Evolutionary conservation across 352 stramenopile species (phyloP).

Genomic region (Thalassiosira livingstoniorum): DNA sequence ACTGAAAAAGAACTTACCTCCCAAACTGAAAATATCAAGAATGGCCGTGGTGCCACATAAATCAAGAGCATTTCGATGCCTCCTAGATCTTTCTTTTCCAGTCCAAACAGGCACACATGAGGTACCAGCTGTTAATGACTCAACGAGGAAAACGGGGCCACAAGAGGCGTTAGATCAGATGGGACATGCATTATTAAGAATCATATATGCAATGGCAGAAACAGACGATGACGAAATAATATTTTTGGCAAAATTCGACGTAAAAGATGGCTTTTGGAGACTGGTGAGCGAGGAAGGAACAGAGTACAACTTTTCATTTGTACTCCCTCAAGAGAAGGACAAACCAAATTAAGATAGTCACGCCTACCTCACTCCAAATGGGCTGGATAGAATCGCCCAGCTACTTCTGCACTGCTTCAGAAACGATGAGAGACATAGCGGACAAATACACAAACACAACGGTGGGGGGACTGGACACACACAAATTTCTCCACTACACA

Average conservation of each 20-base stretch:
- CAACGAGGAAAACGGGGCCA: slow-evolving; percentile 1
- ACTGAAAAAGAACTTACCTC: not conserved
- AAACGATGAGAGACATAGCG: not conserved
- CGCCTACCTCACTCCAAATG: slow-evolving; percentile 1
- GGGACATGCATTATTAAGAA: not conserved
- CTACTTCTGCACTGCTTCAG: slow-evolving; percentile 8
- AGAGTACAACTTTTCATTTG: slow-evolving; percentile 44
- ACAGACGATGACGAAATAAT: not conserved
- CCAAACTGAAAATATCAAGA: not conserved
- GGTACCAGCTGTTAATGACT: slow-evolving; percentile 3
- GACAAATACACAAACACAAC: not conserved
- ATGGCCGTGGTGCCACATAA: not conserved
- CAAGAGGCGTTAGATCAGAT: slow-evolving; percentile 7
- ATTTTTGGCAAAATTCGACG: slow-evolving; percentile 35
- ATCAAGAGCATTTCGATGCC: not conserved
- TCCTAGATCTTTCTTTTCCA: slow-evolving; percentile 1
- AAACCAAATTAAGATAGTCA: not conserved
- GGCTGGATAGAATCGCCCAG: slow-evolving; percentile 10
- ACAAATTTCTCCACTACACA: not conserved
- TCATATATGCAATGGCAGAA: slow-evolving; percentile 14
- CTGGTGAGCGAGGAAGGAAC: not conserved
- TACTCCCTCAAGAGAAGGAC: slow-evolving; percentile 8
- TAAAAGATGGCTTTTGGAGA: slow-evolving; percentile 44
- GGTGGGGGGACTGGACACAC: not conserved
- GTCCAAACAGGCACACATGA: not conserved